Evolutionary conservation across 345 rosid species (phyloP).

Genomic region (Citrus trifoliata): DNA sequence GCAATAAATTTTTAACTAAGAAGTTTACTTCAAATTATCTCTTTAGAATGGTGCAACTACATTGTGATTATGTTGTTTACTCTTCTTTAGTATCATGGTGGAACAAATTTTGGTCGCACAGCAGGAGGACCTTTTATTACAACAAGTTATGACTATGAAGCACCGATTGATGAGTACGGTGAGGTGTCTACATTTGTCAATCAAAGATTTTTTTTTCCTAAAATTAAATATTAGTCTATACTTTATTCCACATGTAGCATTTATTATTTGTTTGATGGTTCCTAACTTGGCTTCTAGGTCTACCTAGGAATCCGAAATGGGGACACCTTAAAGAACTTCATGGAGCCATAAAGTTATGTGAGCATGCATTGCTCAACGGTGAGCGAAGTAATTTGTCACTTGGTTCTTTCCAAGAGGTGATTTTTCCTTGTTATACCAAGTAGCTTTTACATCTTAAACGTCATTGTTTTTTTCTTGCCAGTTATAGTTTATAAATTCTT

Average conservation of each 20-base stretch:
- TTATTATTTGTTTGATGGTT: not conserved
- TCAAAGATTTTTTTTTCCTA: not conserved
- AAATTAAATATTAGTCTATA: not conserved
- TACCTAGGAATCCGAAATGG: conserved; percentile 94
- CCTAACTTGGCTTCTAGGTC: conserved; percentile 41
- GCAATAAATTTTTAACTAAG: not conserved
- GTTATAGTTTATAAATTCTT: not conserved
- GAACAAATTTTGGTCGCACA: conserved; percentile 96
- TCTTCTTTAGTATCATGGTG: conserved; percentile 80
- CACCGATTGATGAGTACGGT: conserved; percentile 99
- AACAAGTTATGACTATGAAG: conserved; percentile 96
- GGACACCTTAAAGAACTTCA: conserved; percentile 93
- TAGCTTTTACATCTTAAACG: not conserved
- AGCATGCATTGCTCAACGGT: conserved; percentile 54
- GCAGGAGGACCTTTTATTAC: conserved; percentile 95
- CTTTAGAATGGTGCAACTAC: not conserved
- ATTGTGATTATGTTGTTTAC: conserved; percentile 7
- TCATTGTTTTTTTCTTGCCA: not conserved
- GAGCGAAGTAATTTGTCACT: conserved; percentile 50
- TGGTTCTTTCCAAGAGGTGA: conserved; percentile 78
- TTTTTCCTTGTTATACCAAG: not conserved
- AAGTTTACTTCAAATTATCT: not conserved
- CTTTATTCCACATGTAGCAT: not conserved
- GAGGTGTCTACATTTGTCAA: conserved; percentile 12
- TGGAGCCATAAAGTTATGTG: conserved; percentile 73